A percentile compares a stretch with the other conserved stretches of the same genome.
Evolutionary conservation across 2,329 filamentous ascomycete species (phyloP).

Genomic region (Alternaria longipes): DNA sequence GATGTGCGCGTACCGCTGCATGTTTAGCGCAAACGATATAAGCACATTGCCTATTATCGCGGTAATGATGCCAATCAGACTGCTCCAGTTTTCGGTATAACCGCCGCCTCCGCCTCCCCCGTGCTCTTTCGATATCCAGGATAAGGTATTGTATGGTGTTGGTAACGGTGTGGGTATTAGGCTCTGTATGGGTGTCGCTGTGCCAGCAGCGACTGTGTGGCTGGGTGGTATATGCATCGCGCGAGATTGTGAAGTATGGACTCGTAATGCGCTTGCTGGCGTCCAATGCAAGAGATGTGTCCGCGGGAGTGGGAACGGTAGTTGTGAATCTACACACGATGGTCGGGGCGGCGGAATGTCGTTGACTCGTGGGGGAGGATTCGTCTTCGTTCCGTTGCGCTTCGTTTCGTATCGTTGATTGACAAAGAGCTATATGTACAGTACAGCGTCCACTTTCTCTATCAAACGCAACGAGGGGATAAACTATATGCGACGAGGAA

Average conservation of each 20-base stretch:
- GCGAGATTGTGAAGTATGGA: conserved; percentile 3
- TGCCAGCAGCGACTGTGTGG: conserved; percentile 34
- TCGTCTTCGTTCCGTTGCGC: neutral
- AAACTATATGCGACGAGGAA: neutral
- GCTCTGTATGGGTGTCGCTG: conserved; percentile 17
- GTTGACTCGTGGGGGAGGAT: neutral
- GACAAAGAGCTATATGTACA: neutral
- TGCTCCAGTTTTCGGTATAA: conserved; percentile 73
- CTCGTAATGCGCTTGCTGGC: neutral
- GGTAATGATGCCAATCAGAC: conserved; percentile 91
- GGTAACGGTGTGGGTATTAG: conserved; percentile 21
- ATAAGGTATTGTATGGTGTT: conserved; percentile 11
- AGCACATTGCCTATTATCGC: conserved; percentile 92
- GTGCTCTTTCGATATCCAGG: conserved; percentile 20
- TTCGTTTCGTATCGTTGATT: neutral
- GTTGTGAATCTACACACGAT: neutral
- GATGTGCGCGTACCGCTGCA: conserved; percentile 94
- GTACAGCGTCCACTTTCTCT: neutral
- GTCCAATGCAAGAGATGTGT: neutral
- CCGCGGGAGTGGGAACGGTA: neutral
- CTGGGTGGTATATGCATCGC: conserved; percentile 39
- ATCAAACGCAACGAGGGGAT: neutral
- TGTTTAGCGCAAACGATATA: conserved; percentile 94
- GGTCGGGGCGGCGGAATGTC: neutral
- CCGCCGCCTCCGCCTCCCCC: conserved; percentile 12